phyloP scores from a whole-genome alignment of 2,329 filamentous ascomycete genomes.

The Colletotrichum sp. region DNA sequence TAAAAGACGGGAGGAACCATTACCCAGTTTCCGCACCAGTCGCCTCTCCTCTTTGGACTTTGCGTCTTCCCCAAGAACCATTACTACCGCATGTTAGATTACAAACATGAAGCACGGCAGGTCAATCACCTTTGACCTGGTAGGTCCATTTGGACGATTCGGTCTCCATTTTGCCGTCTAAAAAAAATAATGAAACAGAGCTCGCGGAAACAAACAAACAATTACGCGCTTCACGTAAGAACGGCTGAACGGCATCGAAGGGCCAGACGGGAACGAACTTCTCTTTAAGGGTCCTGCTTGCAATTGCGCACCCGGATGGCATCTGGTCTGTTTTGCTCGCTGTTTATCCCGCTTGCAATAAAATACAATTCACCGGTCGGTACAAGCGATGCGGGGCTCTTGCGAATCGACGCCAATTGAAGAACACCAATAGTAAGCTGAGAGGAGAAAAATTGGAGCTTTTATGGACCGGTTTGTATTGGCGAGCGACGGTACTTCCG shows the following conservation, averaged over 20 bases:
- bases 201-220: not conserved
- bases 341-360: not conserved
- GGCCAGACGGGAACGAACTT: not conserved
- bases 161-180: not conserved
- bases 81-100: not conserved
- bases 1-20: not conserved
- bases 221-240: not conserved
- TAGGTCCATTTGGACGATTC: not conserved
- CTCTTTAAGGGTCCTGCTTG: not conserved
- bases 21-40: conserved; percentile 33
- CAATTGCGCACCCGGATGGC: not conserved
- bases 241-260: not conserved
- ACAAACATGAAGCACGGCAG: not conserved
- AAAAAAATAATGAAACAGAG: not conserved
- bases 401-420: not conserved
- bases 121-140: not conserved
- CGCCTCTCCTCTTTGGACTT: conserved; percentile 27
- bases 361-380: not conserved
- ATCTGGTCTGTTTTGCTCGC: not conserved
- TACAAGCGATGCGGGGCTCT: not conserved
- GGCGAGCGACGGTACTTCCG: not conserved
- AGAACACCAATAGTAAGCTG: not conserved
- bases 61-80: conserved; percentile 1
- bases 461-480: not conserved
- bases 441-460: not conserved